phyloP scores from a whole-genome alignment of 1,139 yeast genomes.

The Debaryomyces nepalensis region DNA sequence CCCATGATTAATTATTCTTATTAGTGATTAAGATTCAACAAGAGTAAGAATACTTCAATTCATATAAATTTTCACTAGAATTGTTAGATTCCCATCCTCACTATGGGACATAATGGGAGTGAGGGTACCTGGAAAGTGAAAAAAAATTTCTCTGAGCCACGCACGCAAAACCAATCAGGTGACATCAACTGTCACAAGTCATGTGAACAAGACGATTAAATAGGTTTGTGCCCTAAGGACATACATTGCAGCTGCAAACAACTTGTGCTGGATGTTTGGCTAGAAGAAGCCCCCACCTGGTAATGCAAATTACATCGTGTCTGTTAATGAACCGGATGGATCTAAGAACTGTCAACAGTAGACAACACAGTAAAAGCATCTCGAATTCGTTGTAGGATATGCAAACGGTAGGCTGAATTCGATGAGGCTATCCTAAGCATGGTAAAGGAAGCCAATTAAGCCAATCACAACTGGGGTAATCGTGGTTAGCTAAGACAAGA shows the following conservation, averaged over 20 bases:
- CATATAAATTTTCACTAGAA: slow-evolving; percentile 8
- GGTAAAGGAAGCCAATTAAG: too few relatives aligned
- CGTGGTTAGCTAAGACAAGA: too few relatives aligned
- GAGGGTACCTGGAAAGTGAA: slow-evolving; percentile 5
- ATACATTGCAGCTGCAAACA: not conserved
- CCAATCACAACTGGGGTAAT: too few relatives aligned
- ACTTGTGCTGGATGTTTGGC: not conserved
- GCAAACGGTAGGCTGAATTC: too few relatives aligned
- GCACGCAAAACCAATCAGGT: slow-evolving; percentile 6
- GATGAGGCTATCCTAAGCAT: too few relatives aligned
- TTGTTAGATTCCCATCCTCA: slow-evolving; percentile 3
- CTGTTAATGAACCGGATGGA: too few relatives aligned
- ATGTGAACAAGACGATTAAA: not conserved
- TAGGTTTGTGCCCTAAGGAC: not conserved
- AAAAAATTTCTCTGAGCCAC: slow-evolving; percentile 8
- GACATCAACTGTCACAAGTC: not conserved
- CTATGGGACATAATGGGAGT: slow-evolving; percentile 8
- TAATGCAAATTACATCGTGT: too few relatives aligned
- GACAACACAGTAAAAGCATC: too few relatives aligned
- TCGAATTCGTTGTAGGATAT: too few relatives aligned
- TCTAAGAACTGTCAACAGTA: too few relatives aligned
- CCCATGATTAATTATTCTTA: slow-evolving; percentile 57
- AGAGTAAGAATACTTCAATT: slow-evolving; percentile 9
- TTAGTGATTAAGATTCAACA: slow-evolving; percentile 14
- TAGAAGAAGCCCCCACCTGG: too few relatives aligned